These are phyloP conservation scores for Colletotrichum liriopes DNA, from an alignment of 2,329 filamentous ascomycete species.

Conservation along the genomic window DNA sequence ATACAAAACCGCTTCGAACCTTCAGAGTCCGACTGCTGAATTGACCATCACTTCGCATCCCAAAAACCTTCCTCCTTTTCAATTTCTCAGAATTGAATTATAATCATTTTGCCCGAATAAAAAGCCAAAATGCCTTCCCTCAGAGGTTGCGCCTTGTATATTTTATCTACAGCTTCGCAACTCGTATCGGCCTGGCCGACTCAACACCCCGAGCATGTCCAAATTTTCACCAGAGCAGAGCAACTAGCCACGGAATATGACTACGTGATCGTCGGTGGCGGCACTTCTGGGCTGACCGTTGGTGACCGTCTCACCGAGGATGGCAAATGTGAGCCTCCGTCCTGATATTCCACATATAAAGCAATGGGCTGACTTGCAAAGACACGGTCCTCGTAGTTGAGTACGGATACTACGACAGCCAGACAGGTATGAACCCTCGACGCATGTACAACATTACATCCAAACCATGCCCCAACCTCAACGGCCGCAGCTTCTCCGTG, in stretches of 20 bases:
- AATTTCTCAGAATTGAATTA: too few relatives aligned
- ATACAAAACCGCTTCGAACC: background rate
- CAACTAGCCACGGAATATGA: slow-evolving; percentile 44
- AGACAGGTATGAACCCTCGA: slow-evolving; percentile 44
- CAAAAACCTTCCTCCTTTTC: background rate
- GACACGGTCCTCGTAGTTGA: slow-evolving; percentile 43
- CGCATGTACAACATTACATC: slow-evolving; percentile 52
- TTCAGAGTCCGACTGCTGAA: background rate
- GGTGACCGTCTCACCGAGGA: slow-evolving; percentile 57
- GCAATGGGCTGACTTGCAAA: slow-evolving; percentile 48
- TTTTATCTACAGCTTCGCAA: slow-evolving; percentile 3
- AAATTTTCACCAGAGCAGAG: slow-evolving; percentile 34
- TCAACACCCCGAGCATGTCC: slow-evolving; percentile 26
- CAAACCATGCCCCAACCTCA: slow-evolving; percentile 49
- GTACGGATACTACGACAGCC: slow-evolving; percentile 43
- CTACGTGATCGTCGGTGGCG: slow-evolving; percentile 59
- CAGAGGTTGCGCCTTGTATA: background rate
- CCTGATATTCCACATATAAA: rapidly evolving
- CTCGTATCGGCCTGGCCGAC: slow-evolving; percentile 33
- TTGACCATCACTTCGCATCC: background rate
- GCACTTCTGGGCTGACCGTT: slow-evolving; percentile 60
- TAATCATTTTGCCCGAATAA: too few relatives aligned
- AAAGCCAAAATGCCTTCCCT: slow-evolving; percentile 29
- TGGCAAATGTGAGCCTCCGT: slow-evolving; percentile 48
- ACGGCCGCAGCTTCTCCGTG: slow-evolving; percentile 47